Conservation (phyloP, 441 rosid genomes). For the Capsella rubella region DNA sequence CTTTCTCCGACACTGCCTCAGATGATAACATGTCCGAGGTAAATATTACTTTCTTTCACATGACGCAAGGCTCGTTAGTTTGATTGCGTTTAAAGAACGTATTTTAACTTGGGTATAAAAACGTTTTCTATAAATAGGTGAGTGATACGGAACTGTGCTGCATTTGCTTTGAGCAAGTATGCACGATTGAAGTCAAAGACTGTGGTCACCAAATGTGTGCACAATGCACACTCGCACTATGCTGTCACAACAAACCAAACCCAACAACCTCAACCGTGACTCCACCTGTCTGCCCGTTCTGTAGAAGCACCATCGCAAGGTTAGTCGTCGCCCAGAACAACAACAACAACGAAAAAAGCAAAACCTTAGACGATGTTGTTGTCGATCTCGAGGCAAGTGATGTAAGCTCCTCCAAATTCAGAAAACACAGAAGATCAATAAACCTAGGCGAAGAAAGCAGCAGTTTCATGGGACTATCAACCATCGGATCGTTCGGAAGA, state of each 20-base stretch:
- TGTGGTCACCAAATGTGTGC: slow-evolving; percentile 99
- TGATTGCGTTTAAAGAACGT: too few relatives aligned
- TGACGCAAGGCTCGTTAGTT: background rate
- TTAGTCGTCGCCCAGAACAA: slow-evolving; percentile 69
- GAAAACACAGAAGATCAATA: slow-evolving; percentile 68
- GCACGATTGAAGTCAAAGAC: slow-evolving; percentile 89
- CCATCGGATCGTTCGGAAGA: slow-evolving; percentile 69
- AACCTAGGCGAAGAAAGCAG: slow-evolving; percentile 93
- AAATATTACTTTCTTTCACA: slow-evolving; percentile 11
- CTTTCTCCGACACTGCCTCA: slow-evolving; percentile 61
- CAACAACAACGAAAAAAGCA: slow-evolving; percentile 49
- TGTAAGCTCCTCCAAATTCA: slow-evolving; percentile 65
- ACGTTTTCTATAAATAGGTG: slow-evolving; percentile 52
- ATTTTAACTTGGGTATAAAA: background rate
- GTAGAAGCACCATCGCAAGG: slow-evolving; percentile 78
- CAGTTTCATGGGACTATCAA: slow-evolving; percentile 87
- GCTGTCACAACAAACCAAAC: slow-evolving; percentile 98
- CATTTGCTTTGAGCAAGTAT: slow-evolving; percentile 94
- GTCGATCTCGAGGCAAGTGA: slow-evolving; percentile 63
- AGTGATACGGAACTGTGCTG: slow-evolving; percentile 87
- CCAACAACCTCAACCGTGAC: slow-evolving; percentile 77
- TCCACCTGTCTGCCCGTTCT: slow-evolving; percentile 96
- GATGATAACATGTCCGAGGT: slow-evolving; percentile 94
- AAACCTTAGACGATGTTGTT: slow-evolving; percentile 50
- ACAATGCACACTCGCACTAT: slow-evolving; percentile 87